Evolutionary conservation across 78 protist genomes (phyloP).

Genomic region (Tieghemostelium lacteum): DNA sequence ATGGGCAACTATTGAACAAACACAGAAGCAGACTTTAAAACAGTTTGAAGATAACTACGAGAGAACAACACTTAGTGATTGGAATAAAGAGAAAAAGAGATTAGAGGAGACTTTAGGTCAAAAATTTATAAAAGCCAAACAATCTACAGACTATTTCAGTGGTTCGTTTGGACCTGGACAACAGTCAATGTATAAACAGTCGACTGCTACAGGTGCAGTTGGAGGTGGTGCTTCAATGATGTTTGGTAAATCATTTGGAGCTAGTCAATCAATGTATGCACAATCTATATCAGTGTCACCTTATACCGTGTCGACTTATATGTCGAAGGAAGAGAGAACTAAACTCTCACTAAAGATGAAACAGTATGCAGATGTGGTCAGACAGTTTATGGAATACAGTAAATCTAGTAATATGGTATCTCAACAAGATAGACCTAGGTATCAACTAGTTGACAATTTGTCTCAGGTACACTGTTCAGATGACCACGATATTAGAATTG

Average conservation of each 20-base stretch:
- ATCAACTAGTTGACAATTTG: no score
- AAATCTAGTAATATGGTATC: no score
- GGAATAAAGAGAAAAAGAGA: constrained; percentile 46
- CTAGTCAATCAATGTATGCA: not conserved
- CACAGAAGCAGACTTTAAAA: constrained; percentile 38
- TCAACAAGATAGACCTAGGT: no score
- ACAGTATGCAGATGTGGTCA: constrained; percentile 32
- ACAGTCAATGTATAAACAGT: not conserved
- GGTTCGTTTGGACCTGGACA: not conserved
- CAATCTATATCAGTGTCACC: not conserved
- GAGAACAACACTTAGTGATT: constrained; percentile 13
- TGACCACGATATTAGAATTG: no score
- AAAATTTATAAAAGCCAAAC: constrained; percentile 1
- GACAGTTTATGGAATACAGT: no score
- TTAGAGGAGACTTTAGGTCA: constrained; percentile 66
- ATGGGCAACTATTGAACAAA: constrained; percentile 24
- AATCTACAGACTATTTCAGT: not conserved
- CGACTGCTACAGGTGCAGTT: not conserved
- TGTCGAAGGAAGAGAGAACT: constrained; percentile 14
- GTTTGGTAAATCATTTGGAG: not conserved
- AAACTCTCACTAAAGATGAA: constrained; percentile 53
- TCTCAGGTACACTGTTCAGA: no score
- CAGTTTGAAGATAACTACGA: constrained; percentile 41
- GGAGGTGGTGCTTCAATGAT: not conserved
- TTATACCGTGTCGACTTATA: not conserved